phyloP scores from a whole-genome alignment of 2,329 filamentous ascomycete genomes.

The Dactylellina haptotyla region DNA sequence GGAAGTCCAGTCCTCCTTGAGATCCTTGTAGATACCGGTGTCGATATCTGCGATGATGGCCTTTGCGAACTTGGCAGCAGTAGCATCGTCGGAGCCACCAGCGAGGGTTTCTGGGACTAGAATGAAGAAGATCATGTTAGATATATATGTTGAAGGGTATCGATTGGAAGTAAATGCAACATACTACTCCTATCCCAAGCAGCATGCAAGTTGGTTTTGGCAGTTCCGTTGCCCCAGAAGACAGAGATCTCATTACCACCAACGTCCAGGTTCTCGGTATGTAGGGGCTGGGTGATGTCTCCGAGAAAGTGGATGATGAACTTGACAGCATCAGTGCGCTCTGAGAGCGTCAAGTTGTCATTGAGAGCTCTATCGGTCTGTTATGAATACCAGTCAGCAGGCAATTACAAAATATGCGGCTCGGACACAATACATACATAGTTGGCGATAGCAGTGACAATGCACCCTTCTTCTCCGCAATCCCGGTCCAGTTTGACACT shows the following conservation, averaged over 20 bases:
- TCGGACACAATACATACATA: slow-evolving; percentile 63
- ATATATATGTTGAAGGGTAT: slow-evolving; percentile 53
- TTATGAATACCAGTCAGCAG: slow-evolving; percentile 62
- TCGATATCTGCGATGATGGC: slow-evolving; percentile 68
- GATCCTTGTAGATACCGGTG: slow-evolving; percentile 67
- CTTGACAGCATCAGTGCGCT: slow-evolving; percentile 54
- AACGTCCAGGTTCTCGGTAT: slow-evolving; percentile 71
- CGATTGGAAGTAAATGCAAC: slow-evolving; percentile 70
- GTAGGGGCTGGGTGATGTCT: slow-evolving; percentile 75
- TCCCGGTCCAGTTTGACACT: slow-evolving; percentile 70
- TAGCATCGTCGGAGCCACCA: slow-evolving; percentile 23
- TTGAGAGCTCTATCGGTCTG: slow-evolving; percentile 35
- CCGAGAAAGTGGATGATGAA: slow-evolving; percentile 68
- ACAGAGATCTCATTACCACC: slow-evolving; percentile 77
- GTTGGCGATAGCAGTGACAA: slow-evolving; percentile 70
- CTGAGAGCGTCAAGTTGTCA: slow-evolving; percentile 17
- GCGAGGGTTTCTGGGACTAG: slow-evolving; percentile 50
- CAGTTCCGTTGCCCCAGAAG: slow-evolving; percentile 65
- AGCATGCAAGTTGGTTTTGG: slow-evolving; percentile 73
- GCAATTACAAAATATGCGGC: slow-evolving; percentile 59
- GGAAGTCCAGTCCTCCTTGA: slow-evolving; percentile 68
- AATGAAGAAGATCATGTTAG: slow-evolving; percentile 58
- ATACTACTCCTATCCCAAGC: slow-evolving; percentile 72
- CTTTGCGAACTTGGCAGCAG: slow-evolving; percentile 65
- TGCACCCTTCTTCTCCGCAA: slow-evolving; percentile 71